Percentiles rank a stretch among this genome's conserved stretches.
These are phyloP conservation scores for Barnettozyma siamensis DNA, from an alignment of 805 yeast genomes.

Conservation along the genomic window DNA sequence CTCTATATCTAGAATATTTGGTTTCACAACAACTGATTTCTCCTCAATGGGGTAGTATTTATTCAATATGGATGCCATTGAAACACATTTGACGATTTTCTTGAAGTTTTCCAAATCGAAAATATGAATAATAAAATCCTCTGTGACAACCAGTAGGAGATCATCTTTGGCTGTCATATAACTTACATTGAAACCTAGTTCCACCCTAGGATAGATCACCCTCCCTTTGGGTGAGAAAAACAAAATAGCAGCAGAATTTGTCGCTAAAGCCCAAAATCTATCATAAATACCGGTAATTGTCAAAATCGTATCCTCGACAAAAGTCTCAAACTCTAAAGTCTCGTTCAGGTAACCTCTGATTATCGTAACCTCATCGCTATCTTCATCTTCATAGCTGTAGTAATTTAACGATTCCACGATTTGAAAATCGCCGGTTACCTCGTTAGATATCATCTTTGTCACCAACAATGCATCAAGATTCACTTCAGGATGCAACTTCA, in stretches of 20 bases:
- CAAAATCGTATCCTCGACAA: constrained; percentile 33
- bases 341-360: constrained; percentile 32
- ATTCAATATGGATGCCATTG: constrained; percentile 51
- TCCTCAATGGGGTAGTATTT: constrained; percentile 22
- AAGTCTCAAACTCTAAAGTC: constrained; percentile 34
- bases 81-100: constrained; percentile 36
- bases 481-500: constrained; percentile 10
- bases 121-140: constrained; percentile 42
- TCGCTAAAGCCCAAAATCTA: constrained; percentile 46
- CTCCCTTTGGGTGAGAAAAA: constrained; percentile 42
- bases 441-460: background rate
- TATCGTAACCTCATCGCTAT: constrained; percentile 32
- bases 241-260: constrained; percentile 53
- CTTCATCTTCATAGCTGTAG: constrained; percentile 28
- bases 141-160: constrained; percentile 40
- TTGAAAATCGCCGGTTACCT: constrained; percentile 24
- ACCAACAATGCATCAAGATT: constrained; percentile 10
- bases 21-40: constrained; percentile 16
- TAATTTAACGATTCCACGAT: constrained; percentile 28
- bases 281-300: constrained; percentile 36
- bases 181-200: constrained; percentile 44
- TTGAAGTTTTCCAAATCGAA: constrained; percentile 41
- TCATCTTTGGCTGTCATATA: constrained; percentile 31
- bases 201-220: constrained; percentile 41
- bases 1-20: constrained; percentile 29